Evolutionary conservation across 202 grass and related monocot species (phyloP).

Genomic region (Musa balbisiana): DNA sequence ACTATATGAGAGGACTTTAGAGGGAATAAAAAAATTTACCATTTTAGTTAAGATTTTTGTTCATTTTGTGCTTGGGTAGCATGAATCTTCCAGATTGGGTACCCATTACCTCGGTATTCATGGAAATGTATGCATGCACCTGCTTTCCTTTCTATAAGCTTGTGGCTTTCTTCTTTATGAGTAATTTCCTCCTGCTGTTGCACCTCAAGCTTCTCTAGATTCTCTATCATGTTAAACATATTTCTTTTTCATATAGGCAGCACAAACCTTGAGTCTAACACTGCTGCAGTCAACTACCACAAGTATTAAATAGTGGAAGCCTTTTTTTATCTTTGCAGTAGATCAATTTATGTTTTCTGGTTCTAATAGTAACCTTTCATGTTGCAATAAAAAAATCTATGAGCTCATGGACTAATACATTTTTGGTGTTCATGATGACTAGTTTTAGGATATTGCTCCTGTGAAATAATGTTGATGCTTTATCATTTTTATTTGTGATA

Average conservation of each 20-base stretch:
- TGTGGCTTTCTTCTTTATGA: not conserved
- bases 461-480: not conserved
- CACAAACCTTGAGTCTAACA: not conserved
- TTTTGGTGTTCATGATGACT: not conserved
- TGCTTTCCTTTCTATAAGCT: not conserved
- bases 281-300: not conserved
- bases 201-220: not conserved
- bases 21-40: not conserved
- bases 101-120: not conserved
- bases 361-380: not conserved
- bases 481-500: constrained; percentile 5
- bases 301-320: not conserved
- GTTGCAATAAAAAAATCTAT: not conserved
- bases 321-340: not conserved
- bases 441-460: not conserved
- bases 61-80: not conserved
- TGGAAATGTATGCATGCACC: not conserved
- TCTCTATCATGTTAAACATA: not conserved
- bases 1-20: not conserved
- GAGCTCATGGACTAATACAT: not conserved
- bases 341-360: not conserved
- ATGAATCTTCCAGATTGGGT: not conserved
- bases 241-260: not conserved
- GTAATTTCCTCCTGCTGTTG: not conserved
- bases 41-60: not conserved